Conservation (phyloP, 169 alveolate genomes). For the Neospora caninum region DNA sequence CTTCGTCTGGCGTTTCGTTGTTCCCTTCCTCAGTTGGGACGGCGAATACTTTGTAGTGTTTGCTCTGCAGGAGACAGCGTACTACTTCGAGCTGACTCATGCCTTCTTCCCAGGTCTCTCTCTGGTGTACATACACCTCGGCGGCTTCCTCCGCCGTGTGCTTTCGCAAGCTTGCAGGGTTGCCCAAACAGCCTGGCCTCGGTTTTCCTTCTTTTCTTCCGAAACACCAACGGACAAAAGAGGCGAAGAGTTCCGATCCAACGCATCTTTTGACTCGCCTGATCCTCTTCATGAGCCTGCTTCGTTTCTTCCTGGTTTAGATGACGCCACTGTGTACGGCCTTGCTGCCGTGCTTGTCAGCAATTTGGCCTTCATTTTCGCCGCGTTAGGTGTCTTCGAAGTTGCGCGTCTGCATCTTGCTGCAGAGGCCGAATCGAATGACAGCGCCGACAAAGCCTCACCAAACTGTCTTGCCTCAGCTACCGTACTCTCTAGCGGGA, state of each 20-base stretch:
- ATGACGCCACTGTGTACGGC: background rate
- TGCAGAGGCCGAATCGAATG: background rate
- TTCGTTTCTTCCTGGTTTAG: background rate
- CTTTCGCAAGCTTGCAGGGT: background rate
- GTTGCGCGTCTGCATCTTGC: conserved; percentile 5
- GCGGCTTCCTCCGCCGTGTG: background rate
- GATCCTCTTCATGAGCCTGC: background rate
- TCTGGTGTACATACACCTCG: background rate
- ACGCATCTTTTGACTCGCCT: background rate
- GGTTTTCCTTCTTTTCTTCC: background rate
- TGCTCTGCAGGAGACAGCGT: background rate
- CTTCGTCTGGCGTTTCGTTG: background rate
- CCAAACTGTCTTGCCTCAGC: background rate
- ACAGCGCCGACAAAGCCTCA: background rate
- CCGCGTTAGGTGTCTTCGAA: conserved; percentile 42
- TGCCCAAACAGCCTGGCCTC: background rate
- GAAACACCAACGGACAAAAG: background rate
- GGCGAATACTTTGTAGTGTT: conserved; percentile 37
- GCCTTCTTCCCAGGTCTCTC: conserved; percentile 47
- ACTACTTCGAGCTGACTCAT: conserved; percentile 41
- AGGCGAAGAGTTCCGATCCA: background rate
- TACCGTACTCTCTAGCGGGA: background rate
- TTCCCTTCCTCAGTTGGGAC: conserved; percentile 44
- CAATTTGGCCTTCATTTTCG: conserved; percentile 21
- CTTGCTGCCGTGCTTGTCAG: conserved; percentile 15